These are phyloP conservation scores for Nowakowskiella sp. DNA, from an alignment of 192 early-diverging fungal species.

Conservation along the genomic window DNA sequence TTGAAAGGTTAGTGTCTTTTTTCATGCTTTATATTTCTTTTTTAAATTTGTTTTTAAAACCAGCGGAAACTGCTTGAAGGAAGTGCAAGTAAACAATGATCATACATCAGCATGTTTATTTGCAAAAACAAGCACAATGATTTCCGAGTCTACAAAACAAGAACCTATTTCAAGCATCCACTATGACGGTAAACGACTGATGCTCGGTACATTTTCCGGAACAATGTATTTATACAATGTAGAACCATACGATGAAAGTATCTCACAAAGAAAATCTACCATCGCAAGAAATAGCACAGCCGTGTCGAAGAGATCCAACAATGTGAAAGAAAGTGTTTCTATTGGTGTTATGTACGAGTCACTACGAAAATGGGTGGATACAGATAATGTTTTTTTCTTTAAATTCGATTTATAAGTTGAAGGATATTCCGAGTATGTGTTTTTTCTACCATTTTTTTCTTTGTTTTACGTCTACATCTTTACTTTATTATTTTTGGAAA, in stretches of 20 bases:
- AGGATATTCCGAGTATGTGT: too few species aligned
- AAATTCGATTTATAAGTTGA: not conserved
- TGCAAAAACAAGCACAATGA: not conserved
- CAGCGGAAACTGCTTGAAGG: conserved; percentile 29
- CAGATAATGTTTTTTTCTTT: not conserved
- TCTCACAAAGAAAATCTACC: too few species aligned
- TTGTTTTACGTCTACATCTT: too few species aligned
- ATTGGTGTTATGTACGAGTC: conserved; percentile 5
- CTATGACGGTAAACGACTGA: conserved; percentile 6
- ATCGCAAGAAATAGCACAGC: too few species aligned
- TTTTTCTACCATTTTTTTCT: too few species aligned
- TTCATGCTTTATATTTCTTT: not conserved
- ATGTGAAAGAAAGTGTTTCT: too few species aligned
- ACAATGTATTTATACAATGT: conserved; percentile 13
- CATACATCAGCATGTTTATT: not conserved
- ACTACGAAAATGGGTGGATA: conserved; percentile 9
- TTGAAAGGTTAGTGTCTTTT: conserved; percentile 18
- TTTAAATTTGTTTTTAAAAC: not conserved
- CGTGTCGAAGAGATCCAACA: not conserved
- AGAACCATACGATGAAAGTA: too few species aligned
- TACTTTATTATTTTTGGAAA: too few species aligned
- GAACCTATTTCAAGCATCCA: conserved; percentile 18
- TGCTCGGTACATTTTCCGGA: conserved; percentile 20
- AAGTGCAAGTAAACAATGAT: conserved; percentile 8
- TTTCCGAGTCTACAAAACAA: not conserved